phyloP scores from a whole-genome alignment of 306 rosid genomes.

The Cicer bijugum region DNA sequence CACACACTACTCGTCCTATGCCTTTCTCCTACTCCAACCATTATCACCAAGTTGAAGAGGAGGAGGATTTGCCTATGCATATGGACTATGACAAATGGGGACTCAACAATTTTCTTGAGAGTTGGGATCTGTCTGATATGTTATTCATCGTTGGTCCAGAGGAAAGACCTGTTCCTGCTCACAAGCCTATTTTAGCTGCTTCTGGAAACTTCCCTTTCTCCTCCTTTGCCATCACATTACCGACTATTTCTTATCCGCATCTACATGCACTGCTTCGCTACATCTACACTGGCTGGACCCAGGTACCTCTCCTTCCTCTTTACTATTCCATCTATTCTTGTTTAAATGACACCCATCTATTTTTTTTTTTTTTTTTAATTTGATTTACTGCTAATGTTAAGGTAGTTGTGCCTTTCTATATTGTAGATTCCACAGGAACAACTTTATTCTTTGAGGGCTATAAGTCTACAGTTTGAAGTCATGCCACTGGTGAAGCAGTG shows the following conservation, averaged over 20 bases:
- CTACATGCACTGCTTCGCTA: conserved; percentile 81
- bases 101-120: conserved; percentile 71
- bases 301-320: conserved; percentile 51
- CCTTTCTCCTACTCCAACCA: neutral
- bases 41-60: conserved; percentile 57
- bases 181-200: conserved; percentile 74
- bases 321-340: conserved; percentile 6
- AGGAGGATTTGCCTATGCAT: conserved; percentile 40
- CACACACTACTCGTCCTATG: conserved; percentile 52
- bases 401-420: conserved; percentile 43
- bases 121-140: conserved; percentile 83
- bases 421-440: conserved; percentile 69
- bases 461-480: conserved; percentile 77
- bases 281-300: conserved; percentile 83
- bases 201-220: conserved; percentile 69
- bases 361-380: conserved; percentile 12
- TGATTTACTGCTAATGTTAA: neutral
- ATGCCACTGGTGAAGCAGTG: conserved; percentile 79
- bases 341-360: neutral
- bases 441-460: conserved; percentile 70
- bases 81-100: conserved; percentile 78
- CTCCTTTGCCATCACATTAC: conserved; percentile 60
- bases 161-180: conserved; percentile 85
- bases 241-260: conserved; percentile 57
- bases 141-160: conserved; percentile 65